Evolutionary conservation across 2,329 filamentous ascomycete species (phyloP), one percentile per base, ranked within the genome.

Genomic region (Colletotrichum viniferum): DNA sequence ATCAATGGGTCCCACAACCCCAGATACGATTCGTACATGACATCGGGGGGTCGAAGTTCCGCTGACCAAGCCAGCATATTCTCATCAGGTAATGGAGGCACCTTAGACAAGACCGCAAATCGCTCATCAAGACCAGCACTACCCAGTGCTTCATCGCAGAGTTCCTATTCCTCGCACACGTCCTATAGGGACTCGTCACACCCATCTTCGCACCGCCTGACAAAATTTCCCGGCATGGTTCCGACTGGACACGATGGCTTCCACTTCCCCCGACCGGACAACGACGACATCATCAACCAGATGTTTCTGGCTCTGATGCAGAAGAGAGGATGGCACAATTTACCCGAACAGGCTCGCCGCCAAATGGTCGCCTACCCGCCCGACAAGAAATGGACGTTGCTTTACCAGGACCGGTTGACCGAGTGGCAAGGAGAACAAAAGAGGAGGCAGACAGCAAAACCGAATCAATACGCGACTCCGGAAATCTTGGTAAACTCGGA

Each of bases 341-440:
- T 99, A 78, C 97, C 97, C 7, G 97, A 99, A 82, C 95, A 98
- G 86, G 97, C 97, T 34, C 92, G 94, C 79, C 91, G 96, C 77
- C 97, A 98, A 87, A 98, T 99, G 96, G 91, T 97, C 85, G 96
- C 96, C 48, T 98, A 99, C 83, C 95, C 96, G 16, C 91, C 97
- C 10, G 92, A 93, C 78, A 98, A 98, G 89, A 99, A 98, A 86
- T 99, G 97, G 97, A 98, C 96, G 2, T 87, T 99, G 75, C 94
- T 99, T 67, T 94, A 98, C 83, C 96, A 99, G 85, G 97, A 99
- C 86, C 94, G 95, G 77, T 89, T 99, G 79, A 95, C 95, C 8
- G 96, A 98, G 85, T 95, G 93, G 90, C 96, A 98, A 87, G 95
- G 96, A 56, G 96, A 98, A 82, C 95, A 98, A 85, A 98, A 96